Percentiles rank a stretch among this genome's conserved stretches.
phyloP scores from a whole-genome alignment of 2,329 filamentous ascomycete species.

The Aspergillus latus region DNA sequence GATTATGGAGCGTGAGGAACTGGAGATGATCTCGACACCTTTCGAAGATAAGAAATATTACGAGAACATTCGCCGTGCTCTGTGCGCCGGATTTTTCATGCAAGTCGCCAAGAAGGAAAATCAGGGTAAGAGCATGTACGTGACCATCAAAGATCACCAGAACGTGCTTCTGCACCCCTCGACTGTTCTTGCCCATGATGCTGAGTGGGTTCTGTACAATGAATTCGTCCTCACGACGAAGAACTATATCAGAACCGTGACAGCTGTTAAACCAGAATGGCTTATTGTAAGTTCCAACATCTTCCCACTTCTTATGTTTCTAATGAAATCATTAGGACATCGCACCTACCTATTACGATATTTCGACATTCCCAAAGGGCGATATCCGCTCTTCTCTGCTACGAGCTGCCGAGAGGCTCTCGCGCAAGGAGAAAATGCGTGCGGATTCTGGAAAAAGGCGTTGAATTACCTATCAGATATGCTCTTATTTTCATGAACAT shows the following conservation, averaged over 20 bases:
- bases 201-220: conserved; percentile 97
- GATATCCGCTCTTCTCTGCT: conserved; percentile 72
- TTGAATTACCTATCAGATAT: conserved; percentile 21
- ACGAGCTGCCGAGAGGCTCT: conserved; percentile 55
- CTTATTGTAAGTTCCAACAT: conserved; percentile 66
- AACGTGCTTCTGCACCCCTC: conserved; percentile 89
- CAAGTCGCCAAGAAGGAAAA: conserved; percentile 94
- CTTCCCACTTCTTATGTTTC: conserved; percentile 17
- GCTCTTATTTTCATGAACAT: conserved; percentile 15
- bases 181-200: conserved; percentile 82
- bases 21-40: conserved; percentile 82
- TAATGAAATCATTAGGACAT: conserved; percentile 67
- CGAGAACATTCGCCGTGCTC: conserved; percentile 88
- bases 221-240: conserved; percentile 98
- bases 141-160: conserved; percentile 95
- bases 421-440: conserved; percentile 54
- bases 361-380: conserved; percentile 76
- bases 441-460: conserved; percentile 35
- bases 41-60: conserved; percentile 98
- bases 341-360: conserved; percentile 87
- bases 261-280: conserved; percentile 90
- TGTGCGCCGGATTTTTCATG: conserved; percentile 98
- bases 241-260: conserved; percentile 96
- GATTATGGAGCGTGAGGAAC: conserved; percentile 90
- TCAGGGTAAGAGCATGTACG: conserved; percentile 78